A percentile compares a stretch with the other conserved stretches of the same genome.
phyloP scores from a whole-genome alignment of 2,329 filamentous ascomycete species.

The Fusarium sarcochroum region DNA sequence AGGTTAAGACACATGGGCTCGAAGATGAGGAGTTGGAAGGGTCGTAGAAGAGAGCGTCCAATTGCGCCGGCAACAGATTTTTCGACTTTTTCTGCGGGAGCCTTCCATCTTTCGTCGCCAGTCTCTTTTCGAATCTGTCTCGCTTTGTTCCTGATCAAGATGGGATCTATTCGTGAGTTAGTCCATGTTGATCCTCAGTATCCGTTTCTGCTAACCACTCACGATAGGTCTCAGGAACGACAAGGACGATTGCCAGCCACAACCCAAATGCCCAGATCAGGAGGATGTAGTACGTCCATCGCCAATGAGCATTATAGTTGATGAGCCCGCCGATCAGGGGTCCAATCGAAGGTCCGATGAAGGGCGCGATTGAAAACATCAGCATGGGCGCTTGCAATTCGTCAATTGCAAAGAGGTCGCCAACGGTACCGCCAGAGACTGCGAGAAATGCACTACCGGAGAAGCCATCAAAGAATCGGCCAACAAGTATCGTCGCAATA shows the following conservation, averaged over 20 bases:
- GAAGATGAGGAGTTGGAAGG: slow-evolving; percentile 82
- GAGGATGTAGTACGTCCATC: slow-evolving; percentile 88
- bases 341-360: slow-evolving; percentile 72
- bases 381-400: slow-evolving; percentile 87
- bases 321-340: slow-evolving; percentile 83
- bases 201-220: slow-evolving; percentile 43
- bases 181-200: not conserved
- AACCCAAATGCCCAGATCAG: slow-evolving; percentile 83
- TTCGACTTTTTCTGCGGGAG: slow-evolving; percentile 80
- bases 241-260: slow-evolving; percentile 73
- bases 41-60: slow-evolving; percentile 72
- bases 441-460: slow-evolving; percentile 77
- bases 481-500: slow-evolving; percentile 83
- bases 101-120: slow-evolving; percentile 81
- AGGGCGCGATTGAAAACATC: slow-evolving; percentile 78
- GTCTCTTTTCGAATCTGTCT: slow-evolving; percentile 78
- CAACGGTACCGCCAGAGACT: slow-evolving; percentile 88
- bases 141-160: slow-evolving; percentile 82
- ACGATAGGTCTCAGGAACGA: slow-evolving; percentile 92
- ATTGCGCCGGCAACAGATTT: slow-evolving; percentile 76
- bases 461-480: slow-evolving; percentile 83
- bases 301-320: slow-evolving; percentile 80
- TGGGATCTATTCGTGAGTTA: slow-evolving; percentile 62
- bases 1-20: slow-evolving; percentile 90
- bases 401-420: slow-evolving; percentile 79